A percentile compares a stretch with the other conserved stretches of the same genome.
Evolutionary conservation across 331 rosid genomes (phyloP).

Genomic region (Phaseolus coccineus): DNA sequence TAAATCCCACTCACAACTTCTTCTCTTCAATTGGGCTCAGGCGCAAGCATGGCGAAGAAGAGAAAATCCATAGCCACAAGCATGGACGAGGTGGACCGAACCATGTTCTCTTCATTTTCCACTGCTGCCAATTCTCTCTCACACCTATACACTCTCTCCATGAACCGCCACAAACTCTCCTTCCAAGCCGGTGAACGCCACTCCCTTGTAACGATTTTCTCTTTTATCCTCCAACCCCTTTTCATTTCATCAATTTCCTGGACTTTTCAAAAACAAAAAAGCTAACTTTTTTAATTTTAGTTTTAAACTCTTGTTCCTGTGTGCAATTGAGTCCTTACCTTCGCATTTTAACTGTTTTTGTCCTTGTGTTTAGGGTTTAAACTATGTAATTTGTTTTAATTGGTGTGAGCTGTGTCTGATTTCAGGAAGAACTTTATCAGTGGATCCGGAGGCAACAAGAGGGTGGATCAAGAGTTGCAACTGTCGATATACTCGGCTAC

Average conservation of each 20-base stretch:
- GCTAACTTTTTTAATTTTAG: neutral
- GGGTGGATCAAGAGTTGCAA: constrained; percentile 79
- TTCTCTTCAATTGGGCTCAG: neutral
- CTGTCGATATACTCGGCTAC: constrained; percentile 72
- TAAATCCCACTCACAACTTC: neutral
- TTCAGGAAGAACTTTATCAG: constrained; percentile 89
- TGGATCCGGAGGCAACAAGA: constrained; percentile 95
- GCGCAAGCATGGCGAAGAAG: constrained; percentile 56
- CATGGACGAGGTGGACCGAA: constrained; percentile 68
- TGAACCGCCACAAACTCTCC: constrained; percentile 62
- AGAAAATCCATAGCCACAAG: constrained; percentile 58
- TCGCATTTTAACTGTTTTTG: neutral
- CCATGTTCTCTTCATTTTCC: constrained; percentile 60
- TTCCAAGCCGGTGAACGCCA: constrained; percentile 70
- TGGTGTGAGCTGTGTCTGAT: neutral
- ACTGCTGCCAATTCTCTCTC: constrained; percentile 68
- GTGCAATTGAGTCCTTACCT: neutral
- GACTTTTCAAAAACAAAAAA: neutral
- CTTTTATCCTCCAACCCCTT: neutral
- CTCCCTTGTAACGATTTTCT: constrained; percentile 45
- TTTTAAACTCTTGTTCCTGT: neutral
- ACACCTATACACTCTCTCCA: constrained; percentile 58
- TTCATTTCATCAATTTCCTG: neutral
- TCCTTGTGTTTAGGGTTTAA: neutral
- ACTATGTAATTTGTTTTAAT: neutral